These are phyloP conservation scores for Aleurites moluccanus DNA, from an alignment of 441 rosid genomes.

Conservation along the genomic window DNA sequence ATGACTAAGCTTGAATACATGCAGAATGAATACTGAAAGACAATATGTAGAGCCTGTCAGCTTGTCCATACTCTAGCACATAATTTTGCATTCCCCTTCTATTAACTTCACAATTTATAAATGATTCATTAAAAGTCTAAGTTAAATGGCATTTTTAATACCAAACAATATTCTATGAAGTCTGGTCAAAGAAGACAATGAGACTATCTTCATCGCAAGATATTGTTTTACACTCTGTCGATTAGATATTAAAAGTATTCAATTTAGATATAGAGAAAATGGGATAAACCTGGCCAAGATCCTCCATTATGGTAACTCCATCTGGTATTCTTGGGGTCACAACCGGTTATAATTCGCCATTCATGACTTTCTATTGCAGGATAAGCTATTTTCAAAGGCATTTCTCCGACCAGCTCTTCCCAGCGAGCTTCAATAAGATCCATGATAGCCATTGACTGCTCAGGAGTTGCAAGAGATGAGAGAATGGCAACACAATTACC, in stretches of 20 bases:
- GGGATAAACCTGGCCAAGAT: constrained; percentile 87
- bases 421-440: constrained; percentile 90
- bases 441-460: constrained; percentile 90
- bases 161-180: neutral
- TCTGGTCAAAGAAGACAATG: neutral
- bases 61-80: neutral
- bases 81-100: neutral
- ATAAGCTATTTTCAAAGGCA: constrained; percentile 85
- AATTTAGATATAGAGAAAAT: constrained; percentile 19
- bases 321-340: constrained; percentile 93
- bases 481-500: constrained; percentile 88
- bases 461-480: constrained; percentile 87
- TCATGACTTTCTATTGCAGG: constrained; percentile 90
- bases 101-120: neutral
- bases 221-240: neutral
- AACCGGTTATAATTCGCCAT: constrained; percentile 82
- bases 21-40: neutral
- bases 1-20: neutral
- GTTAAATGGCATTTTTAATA: neutral
- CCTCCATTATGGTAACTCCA: constrained; percentile 99
- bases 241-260: neutral
- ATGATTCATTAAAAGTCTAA: neutral
- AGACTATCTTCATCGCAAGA: neutral
- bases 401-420: constrained; percentile 94
- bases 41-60: neutral